Conservation (phyloP, 1,284 basidiomycete genomes). For the Ganoderma leucocontextum region DNA sequence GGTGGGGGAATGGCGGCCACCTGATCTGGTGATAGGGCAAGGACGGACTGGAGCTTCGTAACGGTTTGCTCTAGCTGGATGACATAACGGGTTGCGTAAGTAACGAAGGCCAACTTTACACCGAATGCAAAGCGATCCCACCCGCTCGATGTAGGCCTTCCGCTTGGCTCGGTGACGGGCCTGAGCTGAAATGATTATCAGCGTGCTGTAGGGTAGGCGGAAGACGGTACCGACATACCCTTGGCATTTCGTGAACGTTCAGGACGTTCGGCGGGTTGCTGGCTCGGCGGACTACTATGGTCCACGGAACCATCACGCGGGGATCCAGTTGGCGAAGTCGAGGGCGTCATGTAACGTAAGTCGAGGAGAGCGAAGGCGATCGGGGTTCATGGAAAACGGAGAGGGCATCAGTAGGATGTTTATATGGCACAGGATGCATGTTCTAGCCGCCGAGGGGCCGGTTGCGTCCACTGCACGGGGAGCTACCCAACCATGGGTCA, state of each 20-base stretch:
- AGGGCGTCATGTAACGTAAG: conserved; percentile 47
- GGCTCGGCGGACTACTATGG: conserved; percentile 24
- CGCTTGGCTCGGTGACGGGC: conserved; percentile 91
- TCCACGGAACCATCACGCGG: conserved; percentile 33
- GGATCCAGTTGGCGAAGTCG: conserved; percentile 36
- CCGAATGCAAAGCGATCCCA: conserved; percentile 43
- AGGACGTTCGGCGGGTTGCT: conserved; percentile 52
- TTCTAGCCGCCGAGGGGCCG: conserved; percentile 33
- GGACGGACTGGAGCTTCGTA: conserved; percentile 76
- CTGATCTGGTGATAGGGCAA: conserved; percentile 75
- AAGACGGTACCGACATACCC: conserved; percentile 31
- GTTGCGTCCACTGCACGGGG: conserved; percentile 12
- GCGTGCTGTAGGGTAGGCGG: background rate
- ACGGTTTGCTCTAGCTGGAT: conserved; percentile 83
- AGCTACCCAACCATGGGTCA: conserved; percentile 5
- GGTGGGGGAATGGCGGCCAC: conserved; percentile 74
- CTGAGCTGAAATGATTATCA: conserved; percentile 63
- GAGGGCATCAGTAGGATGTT: conserved; percentile 38
- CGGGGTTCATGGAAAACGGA: conserved; percentile 42
- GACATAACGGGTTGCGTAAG: conserved; percentile 12
- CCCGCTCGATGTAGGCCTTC: conserved; percentile 93
- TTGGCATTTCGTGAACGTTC: conserved; percentile 64
- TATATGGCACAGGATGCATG: conserved; percentile 37
- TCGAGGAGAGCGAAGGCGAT: conserved; percentile 40
- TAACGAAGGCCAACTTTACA: conserved; percentile 24